These are phyloP conservation scores for Themeda triandra DNA, from an alignment of 176 grass and related monocot species.

Conservation along the genomic window DNA sequence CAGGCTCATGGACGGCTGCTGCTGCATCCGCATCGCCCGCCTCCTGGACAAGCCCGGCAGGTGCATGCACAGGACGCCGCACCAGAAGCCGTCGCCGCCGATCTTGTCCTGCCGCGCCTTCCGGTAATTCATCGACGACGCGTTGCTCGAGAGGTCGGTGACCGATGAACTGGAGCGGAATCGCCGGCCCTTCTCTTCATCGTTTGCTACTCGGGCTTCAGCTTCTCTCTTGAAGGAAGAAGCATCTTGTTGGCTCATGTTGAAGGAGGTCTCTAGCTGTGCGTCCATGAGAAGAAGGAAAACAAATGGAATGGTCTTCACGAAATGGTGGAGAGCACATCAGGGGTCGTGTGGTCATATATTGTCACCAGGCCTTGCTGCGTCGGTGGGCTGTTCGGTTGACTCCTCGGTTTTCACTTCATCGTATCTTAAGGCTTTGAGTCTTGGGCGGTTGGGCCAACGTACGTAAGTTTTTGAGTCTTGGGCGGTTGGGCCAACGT, in stretches of 20 bases:
- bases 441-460: not conserved
- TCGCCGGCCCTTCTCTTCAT: too few species aligned
- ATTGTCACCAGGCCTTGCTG: not conserved
- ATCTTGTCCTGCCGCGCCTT: conserved; percentile 32
- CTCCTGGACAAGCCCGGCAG: conserved; percentile 54
- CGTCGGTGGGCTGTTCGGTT: not conserved
- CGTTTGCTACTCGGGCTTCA: too few species aligned
- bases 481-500: too few species aligned
- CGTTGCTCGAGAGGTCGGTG: conserved; percentile 32
- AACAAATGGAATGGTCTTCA: not conserved
- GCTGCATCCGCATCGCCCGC: conserved; percentile 38
- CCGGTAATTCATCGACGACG: conserved; percentile 40
- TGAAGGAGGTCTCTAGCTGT: not conserved
- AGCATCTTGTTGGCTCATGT: conserved; percentile 28
- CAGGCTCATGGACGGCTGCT: conserved; percentile 46
- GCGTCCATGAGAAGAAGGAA: not conserved
- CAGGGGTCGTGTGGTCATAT: not conserved
- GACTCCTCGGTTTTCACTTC: conserved; percentile 3
- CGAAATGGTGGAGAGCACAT: conserved; percentile 33
- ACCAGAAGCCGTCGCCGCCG: conserved; percentile 51
- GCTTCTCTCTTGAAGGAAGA: conserved; percentile 36
- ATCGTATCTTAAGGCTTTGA: not conserved
- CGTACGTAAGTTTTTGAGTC: too few species aligned
- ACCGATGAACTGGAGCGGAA: conserved; percentile 22
- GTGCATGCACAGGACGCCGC: conserved; percentile 55